phyloP scores from a whole-genome alignment of 306 rosid species.

The Oxytropis ochrocephala region DNA sequence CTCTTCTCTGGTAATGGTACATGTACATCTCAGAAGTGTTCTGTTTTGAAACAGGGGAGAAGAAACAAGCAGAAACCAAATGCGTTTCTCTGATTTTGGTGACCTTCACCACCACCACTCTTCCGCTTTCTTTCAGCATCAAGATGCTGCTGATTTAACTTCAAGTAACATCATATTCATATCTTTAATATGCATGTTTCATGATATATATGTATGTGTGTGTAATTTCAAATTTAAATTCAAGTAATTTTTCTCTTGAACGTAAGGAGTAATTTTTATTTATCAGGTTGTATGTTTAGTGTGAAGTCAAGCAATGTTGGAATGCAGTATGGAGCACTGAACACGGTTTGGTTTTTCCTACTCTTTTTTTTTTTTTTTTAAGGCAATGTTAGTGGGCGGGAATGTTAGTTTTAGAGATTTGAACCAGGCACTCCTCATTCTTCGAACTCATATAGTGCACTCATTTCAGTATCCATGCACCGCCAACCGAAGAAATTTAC shows the following conservation, averaged over 20 bases:
- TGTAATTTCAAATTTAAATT: slow-evolving; percentile 5
- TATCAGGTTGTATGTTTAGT: slow-evolving; percentile 55
- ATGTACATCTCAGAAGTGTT: background rate
- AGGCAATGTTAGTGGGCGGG: background rate
- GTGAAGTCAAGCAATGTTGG: slow-evolving; percentile 45
- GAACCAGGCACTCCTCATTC: no score
- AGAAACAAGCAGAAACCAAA: slow-evolving; percentile 29
- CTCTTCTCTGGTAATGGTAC: background rate
- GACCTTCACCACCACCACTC: slow-evolving; percentile 71
- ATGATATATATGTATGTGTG: background rate
- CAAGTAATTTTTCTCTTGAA: background rate
- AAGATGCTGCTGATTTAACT: slow-evolving; percentile 75
- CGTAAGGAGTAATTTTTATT: no score
- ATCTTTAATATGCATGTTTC: background rate
- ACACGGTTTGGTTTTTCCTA: slow-evolving; percentile 33
- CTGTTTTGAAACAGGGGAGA: slow-evolving; percentile 65
- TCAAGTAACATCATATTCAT: slow-evolving; percentile 43
- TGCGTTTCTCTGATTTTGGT: slow-evolving; percentile 56
- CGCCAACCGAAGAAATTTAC: no score
- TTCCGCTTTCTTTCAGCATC: slow-evolving; percentile 44
- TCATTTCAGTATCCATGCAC: no score
- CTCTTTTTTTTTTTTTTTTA: background rate
- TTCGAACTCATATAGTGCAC: no score
- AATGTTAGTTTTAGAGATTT: no score
- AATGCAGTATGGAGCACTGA: slow-evolving; percentile 43